Base-by-base conservation (phyloP, 2,329 filamentous ascomycete genomes). In the Aspergillus oerlinghausenensis region DNA sequence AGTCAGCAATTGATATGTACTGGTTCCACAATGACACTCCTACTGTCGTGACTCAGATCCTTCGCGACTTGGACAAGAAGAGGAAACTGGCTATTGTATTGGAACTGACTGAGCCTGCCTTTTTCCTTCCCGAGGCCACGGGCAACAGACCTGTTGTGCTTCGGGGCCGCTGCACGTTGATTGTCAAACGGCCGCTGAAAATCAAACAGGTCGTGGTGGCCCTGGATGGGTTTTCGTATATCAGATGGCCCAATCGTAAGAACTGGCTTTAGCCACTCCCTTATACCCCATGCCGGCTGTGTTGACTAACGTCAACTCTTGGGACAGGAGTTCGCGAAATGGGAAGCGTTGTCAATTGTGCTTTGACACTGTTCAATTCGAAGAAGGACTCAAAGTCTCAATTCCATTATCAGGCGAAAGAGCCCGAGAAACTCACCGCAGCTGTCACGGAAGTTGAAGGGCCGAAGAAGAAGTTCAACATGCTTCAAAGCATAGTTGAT, bases 191-290 rank as follows among this genome's bases (percentile, higher is more conserved):
- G 7, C 26, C 50, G 3, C 21, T 57, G 42, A 50, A 48, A 10
- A 51, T 60, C 19, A 57, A 57, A 52, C 40, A 50, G 40, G 42
- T 61, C 38, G 52, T 52, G 1, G 55, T 61, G 21, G 57, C 55
- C 19, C 50, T 61, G 17, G 55, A 51, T 25, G 59, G 59, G 1
- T 52, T 55, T 10, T 60, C 57, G 23, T 49, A 50, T 49, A 51
- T 61, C n/a, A 50, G 52, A 45, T 61, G 59, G 59, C 57, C 59
- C 17, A 53, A 57, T 43, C 55, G 59, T 61, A 57, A 49, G 55
- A 26, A 26, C 51, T 38, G 40, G 11, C 14, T 17, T 49, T 26
- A 4, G 21, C 26, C 19, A 19, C 28, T 25, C 23, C 32, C 6
- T 47, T 26, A 50, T 23, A n/a, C 19, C 21, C 4, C n/a, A 17